A percentile compares a stretch with the other conserved stretches of the same genome.
These are phyloP conservation scores for Candida coquimbonensis DNA, from an alignment of 805 yeast species.

Conservation along the genomic window DNA sequence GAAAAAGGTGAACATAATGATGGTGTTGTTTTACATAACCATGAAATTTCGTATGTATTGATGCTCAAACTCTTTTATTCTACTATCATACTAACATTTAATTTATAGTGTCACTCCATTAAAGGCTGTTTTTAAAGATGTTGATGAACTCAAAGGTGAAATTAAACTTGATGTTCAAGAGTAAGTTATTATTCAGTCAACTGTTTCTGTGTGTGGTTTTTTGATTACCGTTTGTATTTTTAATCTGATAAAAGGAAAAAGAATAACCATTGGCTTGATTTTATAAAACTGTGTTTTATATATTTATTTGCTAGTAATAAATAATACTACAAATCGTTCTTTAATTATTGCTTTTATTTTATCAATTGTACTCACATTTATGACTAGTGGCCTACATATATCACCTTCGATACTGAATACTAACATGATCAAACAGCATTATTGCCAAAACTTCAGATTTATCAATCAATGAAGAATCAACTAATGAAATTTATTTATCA, in stretches of 20 bases:
- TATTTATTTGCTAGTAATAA: too few relatives aligned
- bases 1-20: conserved; percentile 22
- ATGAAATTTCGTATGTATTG: conserved; percentile 21
- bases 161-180: conserved; percentile 30
- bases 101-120: conserved; percentile 54
- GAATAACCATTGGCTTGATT: too few relatives aligned
- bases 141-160: conserved; percentile 49
- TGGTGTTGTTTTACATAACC: conserved; percentile 26
- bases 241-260: too few relatives aligned
- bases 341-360: too few relatives aligned
- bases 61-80: not conserved
- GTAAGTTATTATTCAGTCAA: conserved; percentile 11
- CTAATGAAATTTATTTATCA: conserved; percentile 21
- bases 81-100: conserved; percentile 12
- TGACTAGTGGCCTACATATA: too few relatives aligned
- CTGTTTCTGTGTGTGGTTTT: too few relatives aligned
- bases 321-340: too few relatives aligned
- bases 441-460: too few relatives aligned
- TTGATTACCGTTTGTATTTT: not conserved
- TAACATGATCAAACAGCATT: not conserved
- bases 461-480: not conserved
- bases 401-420: not conserved
- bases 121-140: conserved; percentile 60
- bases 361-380: too few relatives aligned
- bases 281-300: too few relatives aligned